Conservation (phyloP, 345 rosid species). For the Eucalyptus albens region DNA sequence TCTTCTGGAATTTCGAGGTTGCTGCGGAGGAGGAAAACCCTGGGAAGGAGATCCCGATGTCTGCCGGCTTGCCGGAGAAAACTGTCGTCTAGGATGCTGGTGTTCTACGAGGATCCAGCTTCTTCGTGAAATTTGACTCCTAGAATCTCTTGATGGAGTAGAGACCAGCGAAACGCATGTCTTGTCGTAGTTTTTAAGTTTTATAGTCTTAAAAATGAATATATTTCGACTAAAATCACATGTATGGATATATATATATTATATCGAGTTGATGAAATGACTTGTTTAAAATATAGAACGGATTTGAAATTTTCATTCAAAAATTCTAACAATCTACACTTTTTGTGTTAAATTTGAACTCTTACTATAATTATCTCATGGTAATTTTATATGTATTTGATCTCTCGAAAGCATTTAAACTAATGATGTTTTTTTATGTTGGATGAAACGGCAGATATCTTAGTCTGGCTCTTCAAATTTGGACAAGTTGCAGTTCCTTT, state of each 20-base stretch:
- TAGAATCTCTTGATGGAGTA: background rate
- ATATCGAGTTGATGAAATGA: background rate
- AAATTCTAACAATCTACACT: background rate
- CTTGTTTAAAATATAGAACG: background rate
- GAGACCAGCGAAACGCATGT: background rate
- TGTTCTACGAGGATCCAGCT: background rate
- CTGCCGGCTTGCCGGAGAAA: background rate
- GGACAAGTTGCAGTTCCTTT: background rate
- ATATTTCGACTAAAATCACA: background rate
- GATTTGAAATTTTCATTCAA: background rate
- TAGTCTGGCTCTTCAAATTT: background rate
- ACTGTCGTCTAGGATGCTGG: background rate
- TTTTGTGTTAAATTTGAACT: background rate
- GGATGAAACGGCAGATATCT: background rate
- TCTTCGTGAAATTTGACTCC: background rate
- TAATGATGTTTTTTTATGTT: accelerated
- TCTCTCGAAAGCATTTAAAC: background rate
- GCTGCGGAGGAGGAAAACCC: background rate
- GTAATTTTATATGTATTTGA: accelerated
- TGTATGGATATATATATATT: background rate
- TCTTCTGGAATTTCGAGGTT: background rate
- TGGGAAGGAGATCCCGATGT: background rate
- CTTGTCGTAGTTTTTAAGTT: background rate
- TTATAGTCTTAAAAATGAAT: background rate
- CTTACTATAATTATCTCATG: background rate